Evolutionary conservation across 352 stramenopile species (phyloP).

Genomic region (Pythium dissotocum): DNA sequence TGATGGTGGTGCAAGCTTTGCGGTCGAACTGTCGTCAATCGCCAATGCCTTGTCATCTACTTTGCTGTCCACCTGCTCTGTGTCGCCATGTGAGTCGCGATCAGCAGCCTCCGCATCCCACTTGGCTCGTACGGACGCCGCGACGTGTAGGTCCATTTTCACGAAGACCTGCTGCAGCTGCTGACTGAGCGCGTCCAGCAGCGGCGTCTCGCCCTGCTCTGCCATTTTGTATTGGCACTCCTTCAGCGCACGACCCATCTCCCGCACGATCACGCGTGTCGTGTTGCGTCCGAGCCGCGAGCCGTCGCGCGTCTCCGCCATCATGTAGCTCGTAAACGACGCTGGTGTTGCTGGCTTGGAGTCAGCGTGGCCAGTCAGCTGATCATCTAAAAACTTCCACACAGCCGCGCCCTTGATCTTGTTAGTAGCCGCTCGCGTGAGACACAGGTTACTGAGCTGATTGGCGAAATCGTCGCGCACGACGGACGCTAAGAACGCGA

Average conservation of each 20-base stretch:
- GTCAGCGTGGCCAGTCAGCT: constrained; percentile 34
- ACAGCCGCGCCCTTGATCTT: constrained; percentile 43
- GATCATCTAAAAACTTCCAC: constrained; percentile 45
- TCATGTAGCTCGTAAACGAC: constrained; percentile 37
- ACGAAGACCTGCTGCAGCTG: constrained; percentile 40
- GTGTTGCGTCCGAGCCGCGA: constrained; percentile 28
- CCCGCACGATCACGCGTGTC: constrained; percentile 30
- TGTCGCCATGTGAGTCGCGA: too few relatives aligned
- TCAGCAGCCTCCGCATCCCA: constrained; percentile 1
- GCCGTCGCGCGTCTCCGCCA: constrained; percentile 31
- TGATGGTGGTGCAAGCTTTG: too few relatives aligned
- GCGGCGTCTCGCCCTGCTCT: constrained; percentile 28
- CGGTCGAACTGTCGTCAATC: too few relatives aligned
- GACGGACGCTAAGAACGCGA: constrained; percentile 25
- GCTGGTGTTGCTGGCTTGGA: neutral
- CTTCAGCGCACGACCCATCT: constrained; percentile 38
- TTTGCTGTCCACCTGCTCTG: too few relatives aligned
- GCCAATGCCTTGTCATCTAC: too few relatives aligned
- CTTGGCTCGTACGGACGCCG: neutral
- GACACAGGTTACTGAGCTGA: constrained; percentile 38
- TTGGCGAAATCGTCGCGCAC: constrained; percentile 36
- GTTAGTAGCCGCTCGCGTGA: constrained; percentile 46
- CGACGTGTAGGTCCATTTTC: constrained; percentile 34
- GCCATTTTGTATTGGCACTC: constrained; percentile 31
- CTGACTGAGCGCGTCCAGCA: constrained; percentile 28